phyloP scores from a whole-genome alignment of 164 flowering plant genomes.

The Malania oleifera region DNA sequence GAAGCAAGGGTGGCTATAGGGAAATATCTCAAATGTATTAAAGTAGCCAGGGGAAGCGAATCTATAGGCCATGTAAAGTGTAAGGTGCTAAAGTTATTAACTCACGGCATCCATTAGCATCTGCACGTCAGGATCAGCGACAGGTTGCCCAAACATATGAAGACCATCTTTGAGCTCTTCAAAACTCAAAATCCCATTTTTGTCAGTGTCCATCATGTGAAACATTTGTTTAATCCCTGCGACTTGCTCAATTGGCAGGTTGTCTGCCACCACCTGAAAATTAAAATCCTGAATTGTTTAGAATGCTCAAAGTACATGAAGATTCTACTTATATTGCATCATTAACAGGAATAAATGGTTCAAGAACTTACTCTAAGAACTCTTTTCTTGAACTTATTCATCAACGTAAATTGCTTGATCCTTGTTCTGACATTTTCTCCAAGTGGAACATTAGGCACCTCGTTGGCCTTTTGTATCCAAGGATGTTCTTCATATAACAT shows the following conservation, averaged over 20 bases:
- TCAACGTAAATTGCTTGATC: slow-evolving; percentile 72
- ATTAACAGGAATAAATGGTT: neutral
- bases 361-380: slow-evolving; percentile 60
- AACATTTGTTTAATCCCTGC: slow-evolving; percentile 52
- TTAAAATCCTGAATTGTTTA: neutral
- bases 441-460: slow-evolving; percentile 40
- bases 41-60: neutral
- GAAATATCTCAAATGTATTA: no score
- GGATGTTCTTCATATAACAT: slow-evolving; percentile 38
- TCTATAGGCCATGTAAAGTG: no score
- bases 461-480: slow-evolving; percentile 56
- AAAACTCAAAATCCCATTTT: slow-evolving; percentile 63
- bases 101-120: slow-evolving; percentile 78
- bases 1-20: no score
- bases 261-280: slow-evolving; percentile 69
- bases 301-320: neutral
- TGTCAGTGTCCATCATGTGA: slow-evolving; percentile 73
- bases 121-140: slow-evolving; percentile 59
- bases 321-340: neutral
- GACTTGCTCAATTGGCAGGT: slow-evolving; percentile 60
- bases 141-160: slow-evolving; percentile 43
- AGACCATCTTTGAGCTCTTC: slow-evolving; percentile 71
- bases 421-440: slow-evolving; percentile 64
- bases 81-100: slow-evolving; percentile 2
- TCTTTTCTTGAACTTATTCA: slow-evolving; percentile 86